Percentiles rank a stretch among this genome's conserved stretches.
Conservation (phyloP, 441 rosid species). For the Gossypium schwendimanii region DNA sequence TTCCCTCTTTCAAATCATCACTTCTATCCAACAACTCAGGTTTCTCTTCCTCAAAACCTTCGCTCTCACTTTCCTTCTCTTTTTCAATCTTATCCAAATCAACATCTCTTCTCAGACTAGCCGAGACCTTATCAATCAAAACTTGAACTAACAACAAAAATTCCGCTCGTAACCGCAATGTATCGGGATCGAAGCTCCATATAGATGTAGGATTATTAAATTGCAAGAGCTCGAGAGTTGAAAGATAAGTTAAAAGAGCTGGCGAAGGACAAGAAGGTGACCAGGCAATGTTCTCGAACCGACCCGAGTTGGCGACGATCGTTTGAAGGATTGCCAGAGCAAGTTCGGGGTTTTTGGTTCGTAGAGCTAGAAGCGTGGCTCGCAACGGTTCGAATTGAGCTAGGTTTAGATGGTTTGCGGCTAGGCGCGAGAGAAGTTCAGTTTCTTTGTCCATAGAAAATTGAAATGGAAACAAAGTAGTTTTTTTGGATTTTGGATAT, state of each 20-base stretch:
- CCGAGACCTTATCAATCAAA: conserved; percentile 44
- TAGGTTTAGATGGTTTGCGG: conserved; percentile 81
- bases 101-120: conserved; percentile 24
- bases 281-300: conserved; percentile 67
- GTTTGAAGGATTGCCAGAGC: conserved; percentile 66
- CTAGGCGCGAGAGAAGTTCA: conserved; percentile 70
- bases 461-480: not conserved
- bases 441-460: conserved; percentile 61
- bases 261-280: conserved; percentile 71
- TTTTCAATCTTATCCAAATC: conserved; percentile 34
- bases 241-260: conserved; percentile 60
- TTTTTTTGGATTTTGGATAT: not conserved
- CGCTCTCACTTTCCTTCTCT: conserved; percentile 30
- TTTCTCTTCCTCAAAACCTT: conserved; percentile 22
- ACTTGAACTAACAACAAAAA: conserved; percentile 63
- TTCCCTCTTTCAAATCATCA: conserved; percentile 28
- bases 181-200: conserved; percentile 69
- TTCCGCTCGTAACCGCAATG: conserved; percentile 65
- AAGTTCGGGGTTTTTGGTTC: conserved; percentile 56
- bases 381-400: conserved; percentile 92
- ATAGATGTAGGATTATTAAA: conserved; percentile 43
- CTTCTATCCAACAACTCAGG: conserved; percentile 20
- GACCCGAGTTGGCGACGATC: conserved; percentile 66
- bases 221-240: conserved; percentile 65
- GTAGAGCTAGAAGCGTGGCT: conserved; percentile 65